phyloP scores from a whole-genome alignment of 1,139 yeast genomes.

The Candida neerlandica region DNA sequence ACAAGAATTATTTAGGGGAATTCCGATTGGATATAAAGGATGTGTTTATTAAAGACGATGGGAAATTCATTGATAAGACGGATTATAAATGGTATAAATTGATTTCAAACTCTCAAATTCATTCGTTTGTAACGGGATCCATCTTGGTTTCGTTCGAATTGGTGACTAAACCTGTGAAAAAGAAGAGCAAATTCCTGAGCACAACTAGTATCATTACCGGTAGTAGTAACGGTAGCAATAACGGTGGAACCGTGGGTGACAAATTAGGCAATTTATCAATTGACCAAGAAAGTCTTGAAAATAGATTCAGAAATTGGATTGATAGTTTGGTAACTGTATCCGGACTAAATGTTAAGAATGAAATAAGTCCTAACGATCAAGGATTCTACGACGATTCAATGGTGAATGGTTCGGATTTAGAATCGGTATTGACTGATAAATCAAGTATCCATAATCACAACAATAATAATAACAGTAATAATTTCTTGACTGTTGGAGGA shows the following conservation, averaged over 20 bases:
- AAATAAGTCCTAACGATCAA: conserved; percentile 38
- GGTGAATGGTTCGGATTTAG: conserved; percentile 34
- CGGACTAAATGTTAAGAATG: conserved; percentile 20
- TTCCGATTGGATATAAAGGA: conserved; percentile 48
- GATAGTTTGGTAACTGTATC: conserved; percentile 35
- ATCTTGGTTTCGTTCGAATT: conserved; percentile 54
- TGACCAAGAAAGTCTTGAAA: conserved; percentile 14
- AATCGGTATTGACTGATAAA: conserved; percentile 20
- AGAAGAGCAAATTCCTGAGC: conserved; percentile 1
- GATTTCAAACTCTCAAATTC: conserved; percentile 47
- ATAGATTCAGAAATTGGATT: conserved; percentile 31
- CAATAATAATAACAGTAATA: background rate
- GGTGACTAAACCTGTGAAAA: conserved; percentile 24
- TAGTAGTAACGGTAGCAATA: too few relatives aligned
- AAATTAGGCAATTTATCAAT: conserved; percentile 6
- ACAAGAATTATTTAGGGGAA: conserved; percentile 59
- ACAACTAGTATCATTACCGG: background rate
- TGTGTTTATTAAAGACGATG: conserved; percentile 31
- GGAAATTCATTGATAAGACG: conserved; percentile 21
- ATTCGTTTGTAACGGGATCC: conserved; percentile 60
- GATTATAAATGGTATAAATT: conserved; percentile 55
- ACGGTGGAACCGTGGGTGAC: background rate
- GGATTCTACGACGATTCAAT: conserved; percentile 42
- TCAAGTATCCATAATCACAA: conserved; percentile 4
- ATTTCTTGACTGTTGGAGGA: background rate